Percentiles rank a stretch among this genome's conserved stretches.
Conservation (phyloP, 257 asterid species). For the Ophiorrhiza pumila region DNA sequence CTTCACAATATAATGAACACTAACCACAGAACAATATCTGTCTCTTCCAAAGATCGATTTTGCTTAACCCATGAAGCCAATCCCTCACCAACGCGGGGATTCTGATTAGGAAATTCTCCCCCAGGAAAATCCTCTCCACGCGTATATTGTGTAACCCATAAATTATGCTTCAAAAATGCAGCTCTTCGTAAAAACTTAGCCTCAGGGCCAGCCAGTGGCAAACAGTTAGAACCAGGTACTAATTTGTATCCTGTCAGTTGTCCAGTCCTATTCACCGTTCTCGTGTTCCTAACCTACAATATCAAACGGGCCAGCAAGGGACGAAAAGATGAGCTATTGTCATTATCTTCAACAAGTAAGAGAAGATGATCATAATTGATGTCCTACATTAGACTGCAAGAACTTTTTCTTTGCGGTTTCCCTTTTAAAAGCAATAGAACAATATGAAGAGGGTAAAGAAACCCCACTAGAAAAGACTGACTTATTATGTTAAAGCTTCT, state of each 20-base stretch:
- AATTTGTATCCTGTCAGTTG: conserved; percentile 86
- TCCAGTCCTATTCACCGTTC: conserved; percentile 84
- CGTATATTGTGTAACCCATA: conserved; percentile 91
- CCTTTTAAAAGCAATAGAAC: neutral
- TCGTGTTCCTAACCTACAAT: conserved; percentile 79
- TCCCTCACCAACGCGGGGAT: conserved; percentile 96
- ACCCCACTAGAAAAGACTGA: neutral
- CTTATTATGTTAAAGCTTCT: neutral
- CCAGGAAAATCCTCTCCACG: conserved; percentile 95
- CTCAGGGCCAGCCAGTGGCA: conserved; percentile 90
- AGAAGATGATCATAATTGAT: neutral
- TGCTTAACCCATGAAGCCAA: conserved; percentile 90
- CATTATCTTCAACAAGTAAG: neutral
- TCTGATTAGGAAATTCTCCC: conserved; percentile 97
- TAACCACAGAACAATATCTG: conserved; percentile 86
- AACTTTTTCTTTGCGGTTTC: neutral
- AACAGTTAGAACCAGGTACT: conserved; percentile 88
- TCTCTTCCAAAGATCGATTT: conserved; percentile 82
- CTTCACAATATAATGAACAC: conserved; percentile 8
- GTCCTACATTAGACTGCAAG: neutral
- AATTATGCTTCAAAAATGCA: conserved; percentile 85
- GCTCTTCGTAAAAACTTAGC: conserved; percentile 95
- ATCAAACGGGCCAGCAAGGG: conserved; percentile 6
- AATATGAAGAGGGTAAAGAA: neutral
- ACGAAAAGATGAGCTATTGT: neutral